Evolutionary conservation across 148 eudicot species (phyloP).

Genomic region (Arctostaphylos glauca): DNA sequence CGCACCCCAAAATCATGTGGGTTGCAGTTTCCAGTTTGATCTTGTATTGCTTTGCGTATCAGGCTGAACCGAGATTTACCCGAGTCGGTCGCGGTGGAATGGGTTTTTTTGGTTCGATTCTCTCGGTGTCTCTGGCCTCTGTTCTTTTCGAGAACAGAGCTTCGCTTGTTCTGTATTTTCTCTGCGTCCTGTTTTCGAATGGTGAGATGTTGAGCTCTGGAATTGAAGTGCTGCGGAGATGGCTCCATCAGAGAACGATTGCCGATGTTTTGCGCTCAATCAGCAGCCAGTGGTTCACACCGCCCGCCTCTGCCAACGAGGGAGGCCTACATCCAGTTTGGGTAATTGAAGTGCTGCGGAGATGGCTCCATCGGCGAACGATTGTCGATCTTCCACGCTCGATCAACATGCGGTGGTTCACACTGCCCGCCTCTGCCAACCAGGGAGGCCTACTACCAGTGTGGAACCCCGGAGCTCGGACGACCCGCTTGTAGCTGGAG

Average conservation of each 20-base stretch:
- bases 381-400: not conserved
- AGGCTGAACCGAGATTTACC: not conserved
- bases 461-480: not conserved
- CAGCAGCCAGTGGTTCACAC: not conserved
- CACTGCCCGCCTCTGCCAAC: not conserved
- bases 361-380: not conserved
- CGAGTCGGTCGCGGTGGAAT: not conserved
- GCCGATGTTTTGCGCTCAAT: not conserved
- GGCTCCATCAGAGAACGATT: not conserved
- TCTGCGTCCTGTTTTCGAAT: not conserved
- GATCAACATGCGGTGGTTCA: not conserved
- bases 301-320: not conserved
- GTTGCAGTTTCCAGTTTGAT: not conserved
- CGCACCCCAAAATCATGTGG: constrained; percentile 5
- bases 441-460: not conserved
- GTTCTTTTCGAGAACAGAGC: not conserved
- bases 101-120: not conserved
- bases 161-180: not conserved
- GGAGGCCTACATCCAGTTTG: not conserved
- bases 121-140: not conserved
- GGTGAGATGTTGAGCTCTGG: not conserved
- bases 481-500: too few species aligned
- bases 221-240: not conserved
- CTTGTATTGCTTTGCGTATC: not conserved
- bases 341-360: not conserved